A percentile compares a stretch with the other conserved stretches of the same genome.
phyloP scores from a whole-genome alignment of 371 early-diverging fungal species.

The Mucor velutinosus region DNA sequence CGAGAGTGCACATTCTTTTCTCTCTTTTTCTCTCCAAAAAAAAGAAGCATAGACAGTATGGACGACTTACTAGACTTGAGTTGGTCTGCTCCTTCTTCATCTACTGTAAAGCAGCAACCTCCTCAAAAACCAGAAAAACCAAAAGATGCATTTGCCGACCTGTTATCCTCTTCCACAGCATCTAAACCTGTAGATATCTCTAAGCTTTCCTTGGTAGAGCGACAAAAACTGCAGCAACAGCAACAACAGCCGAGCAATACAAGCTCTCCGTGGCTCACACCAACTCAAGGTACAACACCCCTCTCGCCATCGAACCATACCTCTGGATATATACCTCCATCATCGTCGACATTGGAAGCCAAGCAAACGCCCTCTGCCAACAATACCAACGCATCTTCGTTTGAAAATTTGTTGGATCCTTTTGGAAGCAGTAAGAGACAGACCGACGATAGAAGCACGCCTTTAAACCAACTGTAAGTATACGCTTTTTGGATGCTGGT shows the following conservation, averaged over 20 bases:
- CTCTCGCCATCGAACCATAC: neutral
- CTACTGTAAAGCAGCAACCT: slow-evolving; percentile 12
- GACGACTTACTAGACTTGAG: slow-evolving; percentile 44
- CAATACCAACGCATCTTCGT: slow-evolving; percentile 10
- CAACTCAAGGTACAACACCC: neutral
- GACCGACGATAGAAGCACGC: slow-evolving; percentile 19
- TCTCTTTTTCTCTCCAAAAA: neutral
- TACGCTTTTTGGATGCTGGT: neutral
- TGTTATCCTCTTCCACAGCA: slow-evolving; percentile 19
- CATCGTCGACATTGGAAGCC: neutral
- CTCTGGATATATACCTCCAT: neutral
- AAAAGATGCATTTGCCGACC: slow-evolving; percentile 44
- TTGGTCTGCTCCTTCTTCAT: slow-evolving; percentile 26
- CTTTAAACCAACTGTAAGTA: slow-evolving; percentile 55
- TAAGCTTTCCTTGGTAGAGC: slow-evolving; percentile 27
- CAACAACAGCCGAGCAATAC: slow-evolving; percentile 2
- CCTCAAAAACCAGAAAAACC: slow-evolving; percentile 18
- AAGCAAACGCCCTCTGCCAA: neutral
- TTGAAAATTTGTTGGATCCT: slow-evolving; percentile 41
- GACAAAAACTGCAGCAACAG: slow-evolving; percentile 19
- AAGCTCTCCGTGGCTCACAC: slow-evolving; percentile 6
- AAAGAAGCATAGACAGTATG: slow-evolving; percentile 18
- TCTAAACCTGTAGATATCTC: slow-evolving; percentile 18
- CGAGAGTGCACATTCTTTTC: neutral
- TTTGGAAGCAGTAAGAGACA: slow-evolving; percentile 27